These are phyloP conservation scores for Nicotiana noctiflora DNA, from an alignment of 257 asterid genomes.

Conservation along the genomic window DNA sequence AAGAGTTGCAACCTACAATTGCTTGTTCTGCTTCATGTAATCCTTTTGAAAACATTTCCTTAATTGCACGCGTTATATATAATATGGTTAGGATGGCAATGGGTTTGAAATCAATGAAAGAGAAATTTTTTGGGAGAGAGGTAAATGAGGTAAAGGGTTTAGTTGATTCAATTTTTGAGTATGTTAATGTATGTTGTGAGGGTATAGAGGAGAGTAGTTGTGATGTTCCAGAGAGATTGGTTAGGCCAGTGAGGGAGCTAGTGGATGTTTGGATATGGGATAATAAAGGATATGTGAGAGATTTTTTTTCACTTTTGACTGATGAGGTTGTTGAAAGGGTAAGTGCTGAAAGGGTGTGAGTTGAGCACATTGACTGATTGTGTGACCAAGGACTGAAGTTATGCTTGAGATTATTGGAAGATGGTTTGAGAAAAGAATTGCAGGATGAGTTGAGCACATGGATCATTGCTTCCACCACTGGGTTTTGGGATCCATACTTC, in stretches of 20 bases:
- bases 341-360: slow-evolving; percentile 31
- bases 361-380: slow-evolving; percentile 45
- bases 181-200: slow-evolving; percentile 39
- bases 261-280: slow-evolving; percentile 44
- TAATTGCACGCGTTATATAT: slow-evolving; percentile 53
- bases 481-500: slow-evolving; percentile 35
- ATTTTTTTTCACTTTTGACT: slow-evolving; percentile 53
- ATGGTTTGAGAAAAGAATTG: slow-evolving; percentile 33
- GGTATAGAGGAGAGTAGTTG: slow-evolving; percentile 18
- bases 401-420: slow-evolving; percentile 43
- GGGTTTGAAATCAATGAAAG: slow-evolving; percentile 38
- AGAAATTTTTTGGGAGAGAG: slow-evolving; percentile 37
- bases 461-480: slow-evolving; percentile 53
- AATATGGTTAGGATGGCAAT: slow-evolving; percentile 24
- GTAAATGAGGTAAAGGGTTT: slow-evolving; percentile 39
- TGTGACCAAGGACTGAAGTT: slow-evolving; percentile 53
- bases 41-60: slow-evolving; percentile 36
- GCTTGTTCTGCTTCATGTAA: slow-evolving; percentile 48
- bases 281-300: slow-evolving; percentile 20
- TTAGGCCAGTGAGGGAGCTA: slow-evolving; percentile 42
- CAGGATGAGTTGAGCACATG: slow-evolving; percentile 44
- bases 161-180: slow-evolving; percentile 49
- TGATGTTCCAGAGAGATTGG: slow-evolving; percentile 27
- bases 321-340: slow-evolving; percentile 21
- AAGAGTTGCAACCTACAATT: slow-evolving; percentile 30